Base-by-base conservation (phyloP, 2,329 filamentous ascomycete species). In the Emericellopsis atlantica region DNA sequence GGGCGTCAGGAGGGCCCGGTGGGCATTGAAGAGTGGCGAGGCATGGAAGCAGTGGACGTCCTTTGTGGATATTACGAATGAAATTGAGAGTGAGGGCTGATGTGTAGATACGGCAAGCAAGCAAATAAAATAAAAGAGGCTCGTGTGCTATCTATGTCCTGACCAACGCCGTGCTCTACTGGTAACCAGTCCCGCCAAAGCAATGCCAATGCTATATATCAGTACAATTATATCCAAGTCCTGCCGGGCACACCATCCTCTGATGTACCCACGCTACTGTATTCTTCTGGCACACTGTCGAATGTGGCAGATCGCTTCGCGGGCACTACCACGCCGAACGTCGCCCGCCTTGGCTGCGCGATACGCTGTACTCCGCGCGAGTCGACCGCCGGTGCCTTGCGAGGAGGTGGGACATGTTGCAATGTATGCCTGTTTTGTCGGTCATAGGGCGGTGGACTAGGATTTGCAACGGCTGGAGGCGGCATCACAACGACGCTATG, bases 21-120 rank as follows among this genome's bases (percentile, higher is more conserved):
- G 86, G 84, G 87, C 87, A 10, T 74, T 98, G 37, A 76, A 80
- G 61, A 95, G 86, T 58, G 88, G 90, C 37, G 79, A 81, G 57
- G 86, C 90, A n/a, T 79, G 85, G 70, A 80, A 70, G 56, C 80
- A 88, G 62, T 90, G 92, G 79, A 70, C 79, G 43, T 70, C 70
- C 18, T 96, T 95, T 64, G 88, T 94, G 32, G 76, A 90, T 44
- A 77, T 85, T 29, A 94, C 85, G 9, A 88, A 90, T 54, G 53
- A 59, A 37, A 69, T 44, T 55, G 46, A 32, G 50, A 35, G 37
- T 34, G 39, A 24, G 15, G 37, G 22, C 14, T 37, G 7, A 35
- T 22, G 37, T 11, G 2, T 12, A 29, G 8, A 35, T 15, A 8
- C 9, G 9, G n/a, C 18, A 21, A 14, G n/a, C 18, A 21, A 21